These are phyloP conservation scores for Lyophyllum decastes DNA, from an alignment of 768 basidiomycete species.

Conservation along the genomic window DNA sequence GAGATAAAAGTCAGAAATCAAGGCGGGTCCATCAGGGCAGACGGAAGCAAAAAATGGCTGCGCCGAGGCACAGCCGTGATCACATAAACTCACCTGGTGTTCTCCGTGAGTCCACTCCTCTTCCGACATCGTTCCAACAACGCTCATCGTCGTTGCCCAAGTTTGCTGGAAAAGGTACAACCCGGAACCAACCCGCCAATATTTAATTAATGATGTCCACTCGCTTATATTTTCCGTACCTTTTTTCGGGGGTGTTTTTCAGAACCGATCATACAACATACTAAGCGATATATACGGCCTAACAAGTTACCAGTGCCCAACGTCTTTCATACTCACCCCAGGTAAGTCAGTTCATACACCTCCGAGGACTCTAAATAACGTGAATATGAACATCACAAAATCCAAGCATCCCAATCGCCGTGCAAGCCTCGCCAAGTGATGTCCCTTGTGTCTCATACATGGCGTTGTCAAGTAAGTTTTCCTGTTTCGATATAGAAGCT, in stretches of 20 bases:
- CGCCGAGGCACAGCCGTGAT: constrained; percentile 19
- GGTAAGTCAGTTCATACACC: too few relatives aligned
- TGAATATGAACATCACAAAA: background rate
- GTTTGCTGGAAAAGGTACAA: background rate
- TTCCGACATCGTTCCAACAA: constrained; percentile 3
- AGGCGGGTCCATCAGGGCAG: constrained; percentile 15
- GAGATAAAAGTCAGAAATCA: constrained; percentile 17
- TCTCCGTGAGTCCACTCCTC: constrained; percentile 11
- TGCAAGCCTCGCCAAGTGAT: too few relatives aligned
- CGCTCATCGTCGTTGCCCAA: constrained; percentile 2
- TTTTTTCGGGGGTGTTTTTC: constrained; percentile 1
- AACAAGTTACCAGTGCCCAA: too few relatives aligned
- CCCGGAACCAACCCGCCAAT: background rate
- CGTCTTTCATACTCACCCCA: too few relatives aligned
- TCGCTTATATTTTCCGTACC: constrained; percentile 17
- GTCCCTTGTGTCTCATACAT: too few relatives aligned
- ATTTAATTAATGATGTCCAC: constrained; percentile 12
- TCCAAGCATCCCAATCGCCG: background rate
- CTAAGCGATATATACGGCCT: background rate
- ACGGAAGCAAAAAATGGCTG: constrained; percentile 19
- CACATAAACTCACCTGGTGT: constrained; percentile 13
- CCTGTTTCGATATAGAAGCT: too few relatives aligned
- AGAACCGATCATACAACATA: background rate
- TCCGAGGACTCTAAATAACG: background rate
- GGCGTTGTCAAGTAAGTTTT: too few relatives aligned